Conservation (phyloP, 2,329 filamentous ascomycete genomes). For the Hypocrella siamensis region DNA sequence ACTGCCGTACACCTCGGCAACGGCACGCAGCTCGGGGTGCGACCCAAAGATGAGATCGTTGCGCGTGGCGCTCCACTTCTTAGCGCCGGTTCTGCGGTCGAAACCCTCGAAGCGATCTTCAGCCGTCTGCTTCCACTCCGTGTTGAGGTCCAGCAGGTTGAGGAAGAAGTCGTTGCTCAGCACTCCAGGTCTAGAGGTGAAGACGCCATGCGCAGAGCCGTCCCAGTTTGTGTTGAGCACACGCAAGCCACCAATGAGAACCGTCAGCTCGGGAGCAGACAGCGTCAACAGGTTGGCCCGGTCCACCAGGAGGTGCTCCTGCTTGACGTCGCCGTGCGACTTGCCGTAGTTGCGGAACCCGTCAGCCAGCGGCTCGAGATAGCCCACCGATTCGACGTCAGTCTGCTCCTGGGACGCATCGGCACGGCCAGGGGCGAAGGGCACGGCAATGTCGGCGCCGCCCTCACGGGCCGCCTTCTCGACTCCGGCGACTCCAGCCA, state of each 20-base stretch:
- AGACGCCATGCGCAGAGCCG: conserved; percentile 48
- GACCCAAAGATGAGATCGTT: conserved; percentile 56
- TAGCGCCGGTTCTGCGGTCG: conserved; percentile 47
- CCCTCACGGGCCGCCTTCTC: conserved; percentile 49
- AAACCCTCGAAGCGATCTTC: conserved; percentile 45
- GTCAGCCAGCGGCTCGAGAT: conserved; percentile 55
- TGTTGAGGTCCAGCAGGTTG: conserved; percentile 56
- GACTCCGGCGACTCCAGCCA: conserved; percentile 54
- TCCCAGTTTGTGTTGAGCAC: conserved; percentile 56
- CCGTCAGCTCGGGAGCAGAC: conserved; percentile 54
- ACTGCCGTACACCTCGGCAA: conserved; percentile 54
- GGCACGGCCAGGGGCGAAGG: conserved; percentile 57
- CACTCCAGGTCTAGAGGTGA: conserved; percentile 51
- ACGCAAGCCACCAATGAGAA: conserved; percentile 57
- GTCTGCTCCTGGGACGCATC: conserved; percentile 61
- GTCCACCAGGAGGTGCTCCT: conserved; percentile 59
- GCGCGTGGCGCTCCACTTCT: conserved; percentile 56
- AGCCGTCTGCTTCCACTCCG: conserved; percentile 37
- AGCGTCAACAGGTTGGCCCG: conserved; percentile 55
- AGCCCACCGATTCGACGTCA: conserved; percentile 44
- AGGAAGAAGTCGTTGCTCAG: conserved; percentile 73
- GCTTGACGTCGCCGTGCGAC: conserved; percentile 40
- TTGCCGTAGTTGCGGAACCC: conserved; percentile 69
- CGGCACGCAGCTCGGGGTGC: conserved; percentile 57
- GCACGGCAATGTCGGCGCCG: conserved; percentile 37